Conservation (phyloP, 2,329 filamentous ascomycete species). For the Cladosporium phlei region DNA sequence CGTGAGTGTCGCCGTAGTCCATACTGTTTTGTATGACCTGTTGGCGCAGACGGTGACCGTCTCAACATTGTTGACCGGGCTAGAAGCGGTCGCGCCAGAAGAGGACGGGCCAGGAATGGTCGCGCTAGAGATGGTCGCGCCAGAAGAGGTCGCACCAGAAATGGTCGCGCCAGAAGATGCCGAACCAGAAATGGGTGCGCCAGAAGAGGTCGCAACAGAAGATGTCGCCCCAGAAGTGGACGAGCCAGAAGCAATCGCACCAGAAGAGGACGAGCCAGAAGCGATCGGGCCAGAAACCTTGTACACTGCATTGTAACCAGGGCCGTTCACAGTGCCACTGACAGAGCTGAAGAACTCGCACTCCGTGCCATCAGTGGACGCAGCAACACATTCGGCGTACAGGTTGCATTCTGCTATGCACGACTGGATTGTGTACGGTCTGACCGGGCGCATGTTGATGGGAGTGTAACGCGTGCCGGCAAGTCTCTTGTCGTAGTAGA, state of each 20-base stretch:
- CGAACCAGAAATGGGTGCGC: too few species aligned
- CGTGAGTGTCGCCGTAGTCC: slow-evolving; percentile 17
- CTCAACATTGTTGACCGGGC: slow-evolving; percentile 4
- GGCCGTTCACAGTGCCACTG: slow-evolving; percentile 2
- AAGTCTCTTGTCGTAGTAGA: slow-evolving; percentile 15
- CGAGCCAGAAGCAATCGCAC: too few species aligned
- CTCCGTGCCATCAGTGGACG: slow-evolving; percentile 2
- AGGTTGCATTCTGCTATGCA: slow-evolving; percentile 12
- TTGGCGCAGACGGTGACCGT: slow-evolving; percentile 18
- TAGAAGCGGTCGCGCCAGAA: not conserved
- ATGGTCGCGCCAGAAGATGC: too few species aligned
- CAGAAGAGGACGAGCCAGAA: not conserved
- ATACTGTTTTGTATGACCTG: slow-evolving; percentile 15
- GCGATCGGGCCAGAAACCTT: slow-evolving; percentile 7
- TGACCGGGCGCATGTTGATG: not conserved
- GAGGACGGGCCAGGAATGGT: too few species aligned
- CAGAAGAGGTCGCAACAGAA: too few species aligned
- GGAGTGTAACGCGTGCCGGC: slow-evolving; percentile 14
- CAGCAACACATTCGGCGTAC: slow-evolving; percentile 7
- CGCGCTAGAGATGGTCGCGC: too few species aligned
- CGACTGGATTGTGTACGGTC: slow-evolving; percentile 6
- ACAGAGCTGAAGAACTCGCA: slow-evolving; percentile 13
- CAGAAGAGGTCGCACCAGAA: too few species aligned
- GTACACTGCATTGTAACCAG: slow-evolving; percentile 8
- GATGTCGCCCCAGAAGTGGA: too few species aligned